Conservation (phyloP, 2,329 filamentous ascomycete genomes). For the Penicillium sp. region DNA sequence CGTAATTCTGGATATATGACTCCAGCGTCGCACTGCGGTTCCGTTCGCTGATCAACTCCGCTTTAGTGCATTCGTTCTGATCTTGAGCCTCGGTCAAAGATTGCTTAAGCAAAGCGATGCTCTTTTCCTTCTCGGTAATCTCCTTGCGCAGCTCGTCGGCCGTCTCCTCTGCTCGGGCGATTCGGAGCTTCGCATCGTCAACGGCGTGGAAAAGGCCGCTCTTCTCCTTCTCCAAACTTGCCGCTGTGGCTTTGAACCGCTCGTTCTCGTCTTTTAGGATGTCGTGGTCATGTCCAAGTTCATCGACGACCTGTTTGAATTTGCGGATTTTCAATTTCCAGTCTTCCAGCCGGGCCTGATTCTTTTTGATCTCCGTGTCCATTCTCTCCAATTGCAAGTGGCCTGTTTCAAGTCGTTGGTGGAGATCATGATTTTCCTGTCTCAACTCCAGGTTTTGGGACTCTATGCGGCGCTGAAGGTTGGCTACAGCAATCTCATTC, state of each 20-base stretch:
- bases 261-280: conserved; percentile 32
- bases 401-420: conserved; percentile 22
- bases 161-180: conserved; percentile 17
- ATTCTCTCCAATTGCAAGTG: conserved; percentile 23
- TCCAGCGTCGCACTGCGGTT: conserved; percentile 33
- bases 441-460: conserved; percentile 23
- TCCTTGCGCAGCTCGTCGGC: conserved; percentile 22
- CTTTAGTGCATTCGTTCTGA: conserved; percentile 16
- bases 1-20: conserved; percentile 32
- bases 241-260: conserved; percentile 28
- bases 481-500: conserved; percentile 25
- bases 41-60: conserved; percentile 32
- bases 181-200: conserved; percentile 24
- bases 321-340: conserved; percentile 39
- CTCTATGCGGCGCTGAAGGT: conserved; percentile 31
- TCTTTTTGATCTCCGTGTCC: conserved; percentile 21
- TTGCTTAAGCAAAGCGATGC: conserved; percentile 25
- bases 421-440: conserved; percentile 33
- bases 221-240: conserved; percentile 29
- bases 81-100: conserved; percentile 27
- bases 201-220: conserved; percentile 26
- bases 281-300: conserved; percentile 38
- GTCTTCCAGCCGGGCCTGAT: conserved; percentile 28
- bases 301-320: conserved; percentile 35
- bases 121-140: conserved; percentile 21